Conservation (phyloP, 2,329 filamentous ascomycete genomes). For the Chrysoporthe cubensis region DNA sequence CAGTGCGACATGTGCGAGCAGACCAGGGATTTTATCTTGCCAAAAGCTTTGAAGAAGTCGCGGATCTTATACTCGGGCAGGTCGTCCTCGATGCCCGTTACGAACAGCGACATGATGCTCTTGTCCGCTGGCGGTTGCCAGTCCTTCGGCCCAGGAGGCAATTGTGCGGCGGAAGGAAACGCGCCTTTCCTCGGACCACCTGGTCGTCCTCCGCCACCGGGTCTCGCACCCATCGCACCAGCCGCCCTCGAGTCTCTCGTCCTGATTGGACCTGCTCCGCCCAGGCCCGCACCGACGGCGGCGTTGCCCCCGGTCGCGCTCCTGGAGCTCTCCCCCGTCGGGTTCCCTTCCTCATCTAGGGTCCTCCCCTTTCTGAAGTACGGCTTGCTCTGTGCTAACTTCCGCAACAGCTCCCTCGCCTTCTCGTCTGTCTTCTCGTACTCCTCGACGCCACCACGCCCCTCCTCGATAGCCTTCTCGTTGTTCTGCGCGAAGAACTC, state of each 20-base stretch:
- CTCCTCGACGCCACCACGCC: slow-evolving; percentile 80
- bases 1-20: slow-evolving; percentile 98
- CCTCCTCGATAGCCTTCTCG: slow-evolving; percentile 93
- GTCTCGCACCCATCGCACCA: slow-evolving; percentile 51
- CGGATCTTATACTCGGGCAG: slow-evolving; percentile 90
- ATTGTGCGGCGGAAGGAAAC: slow-evolving; percentile 72
- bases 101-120: slow-evolving; percentile 90
- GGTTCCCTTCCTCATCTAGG: slow-evolving; percentile 62
- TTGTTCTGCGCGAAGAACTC: slow-evolving; percentile 99
- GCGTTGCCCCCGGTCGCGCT: slow-evolving; percentile 49
- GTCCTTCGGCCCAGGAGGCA: slow-evolving; percentile 82
- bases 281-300: slow-evolving; percentile 59
- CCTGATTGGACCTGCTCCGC: slow-evolving; percentile 76
- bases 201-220: slow-evolving; percentile 38
- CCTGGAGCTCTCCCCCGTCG: slow-evolving; percentile 44
- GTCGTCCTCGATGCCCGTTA: slow-evolving; percentile 95
- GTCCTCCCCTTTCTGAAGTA: slow-evolving; percentile 89
- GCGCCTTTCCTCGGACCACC: slow-evolving; percentile 55
- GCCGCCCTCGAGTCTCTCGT: slow-evolving; percentile 68
- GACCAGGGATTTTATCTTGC: slow-evolving; percentile 88
- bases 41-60: slow-evolving; percentile 86
- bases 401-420: slow-evolving; percentile 81
- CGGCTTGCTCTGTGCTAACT: slow-evolving; percentile 88
- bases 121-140: slow-evolving; percentile 82
- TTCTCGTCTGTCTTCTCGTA: slow-evolving; percentile 99